These are phyloP conservation scores for Brassica carinata DNA, from an alignment of 345 rosid genomes.

Conservation along the genomic window DNA sequence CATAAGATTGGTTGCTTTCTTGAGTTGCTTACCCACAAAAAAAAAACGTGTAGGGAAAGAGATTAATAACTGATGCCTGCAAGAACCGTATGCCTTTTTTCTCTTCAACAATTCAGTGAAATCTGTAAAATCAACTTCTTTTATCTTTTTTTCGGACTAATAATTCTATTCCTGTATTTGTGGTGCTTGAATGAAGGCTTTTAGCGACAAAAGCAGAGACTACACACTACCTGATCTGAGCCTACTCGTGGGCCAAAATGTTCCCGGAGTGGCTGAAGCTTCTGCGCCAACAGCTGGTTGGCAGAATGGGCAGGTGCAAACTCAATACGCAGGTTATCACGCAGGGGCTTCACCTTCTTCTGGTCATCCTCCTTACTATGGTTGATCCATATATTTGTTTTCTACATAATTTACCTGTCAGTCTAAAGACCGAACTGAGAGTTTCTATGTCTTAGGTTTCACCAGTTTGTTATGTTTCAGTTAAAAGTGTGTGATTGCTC, in stretches of 20 bases:
- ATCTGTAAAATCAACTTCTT: neutral
- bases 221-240: constrained; percentile 71
- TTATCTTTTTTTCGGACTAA: constrained; percentile 3
- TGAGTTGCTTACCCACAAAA: constrained; percentile 35
- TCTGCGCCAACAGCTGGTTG: constrained; percentile 47
- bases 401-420: neutral
- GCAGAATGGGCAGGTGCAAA: constrained; percentile 63
- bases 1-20: constrained; percentile 58
- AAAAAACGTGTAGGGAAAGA: constrained; percentile 25
- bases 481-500: constrained; percentile 12
- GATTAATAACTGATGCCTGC: constrained; percentile 44
- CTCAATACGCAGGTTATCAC: constrained; percentile 45
- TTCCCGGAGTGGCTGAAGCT: constrained; percentile 48
- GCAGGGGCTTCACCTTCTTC: constrained; percentile 36
- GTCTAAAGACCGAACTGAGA: neutral
- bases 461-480: constrained; percentile 4
- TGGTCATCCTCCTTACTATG: constrained; percentile 42
- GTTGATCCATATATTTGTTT: constrained; percentile 2
- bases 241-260: constrained; percentile 52
- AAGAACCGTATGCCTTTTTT: constrained; percentile 47
- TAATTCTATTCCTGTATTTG: neutral
- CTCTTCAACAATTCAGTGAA: constrained; percentile 30
- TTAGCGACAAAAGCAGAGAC: constrained; percentile 95
- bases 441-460: constrained; percentile 12
- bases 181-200: constrained; percentile 46